Conservation (phyloP, 192 early-diverging fungal genomes). For the Funneliformis geosporum region DNA sequence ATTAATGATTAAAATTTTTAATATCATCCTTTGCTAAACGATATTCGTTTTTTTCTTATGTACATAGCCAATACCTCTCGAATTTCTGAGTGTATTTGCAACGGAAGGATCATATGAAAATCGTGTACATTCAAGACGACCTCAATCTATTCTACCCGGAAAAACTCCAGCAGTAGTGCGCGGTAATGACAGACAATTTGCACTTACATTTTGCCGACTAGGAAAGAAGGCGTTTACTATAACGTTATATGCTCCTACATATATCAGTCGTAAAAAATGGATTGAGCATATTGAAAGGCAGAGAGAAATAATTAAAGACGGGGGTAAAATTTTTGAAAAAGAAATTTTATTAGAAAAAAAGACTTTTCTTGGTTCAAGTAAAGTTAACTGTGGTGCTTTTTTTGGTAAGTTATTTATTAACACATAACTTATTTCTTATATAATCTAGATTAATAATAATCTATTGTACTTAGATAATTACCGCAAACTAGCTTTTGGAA, state of each 20-base stretch:
- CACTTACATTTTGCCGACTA: conserved; percentile 74
- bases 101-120: conserved; percentile 48
- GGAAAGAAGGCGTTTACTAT: conserved; percentile 70
- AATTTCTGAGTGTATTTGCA: conserved; percentile 65
- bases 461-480: conserved; percentile 51
- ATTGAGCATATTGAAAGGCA: conserved; percentile 76
- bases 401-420: conserved; percentile 46
- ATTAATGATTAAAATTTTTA: neutral
- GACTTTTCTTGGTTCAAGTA: conserved; percentile 55
- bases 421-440: neutral
- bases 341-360: conserved; percentile 53
- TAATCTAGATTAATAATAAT: neutral
- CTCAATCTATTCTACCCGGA: conserved; percentile 42
- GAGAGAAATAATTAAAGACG: conserved; percentile 45
- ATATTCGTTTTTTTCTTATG: conserved; percentile 1
- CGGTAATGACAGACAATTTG: conserved; percentile 48
- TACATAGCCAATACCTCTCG: conserved; percentile 79
- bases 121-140: conserved; percentile 17
- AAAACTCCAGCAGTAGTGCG: conserved; percentile 41
- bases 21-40: neutral
- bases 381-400: conserved; percentile 56
- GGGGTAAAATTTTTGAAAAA: conserved; percentile 53
- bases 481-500: conserved; percentile 73
- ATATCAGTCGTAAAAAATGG: conserved; percentile 80
- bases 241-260: conserved; percentile 74